Evolutionary conservation across 345 rosid species (phyloP).

Genomic region (Hypericum androsaemum): DNA sequence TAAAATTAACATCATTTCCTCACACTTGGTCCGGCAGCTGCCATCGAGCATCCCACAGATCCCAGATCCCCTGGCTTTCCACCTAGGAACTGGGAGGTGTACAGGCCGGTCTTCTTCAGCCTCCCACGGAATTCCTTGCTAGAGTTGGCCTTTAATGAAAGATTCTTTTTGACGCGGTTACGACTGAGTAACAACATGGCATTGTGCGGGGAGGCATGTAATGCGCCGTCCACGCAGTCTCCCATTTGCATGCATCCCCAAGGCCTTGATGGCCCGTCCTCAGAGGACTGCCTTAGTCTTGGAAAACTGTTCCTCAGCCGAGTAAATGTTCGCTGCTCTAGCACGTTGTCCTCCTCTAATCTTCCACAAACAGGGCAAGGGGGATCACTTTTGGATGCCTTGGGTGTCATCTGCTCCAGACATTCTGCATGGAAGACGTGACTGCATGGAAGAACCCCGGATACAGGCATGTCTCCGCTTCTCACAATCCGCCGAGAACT

Average conservation of each 20-base stretch:
- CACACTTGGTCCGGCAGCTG: constrained; percentile 18
- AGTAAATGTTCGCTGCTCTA: constrained; percentile 19
- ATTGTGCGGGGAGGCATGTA: constrained; percentile 37
- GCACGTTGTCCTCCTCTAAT: constrained; percentile 27
- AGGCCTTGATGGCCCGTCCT: constrained; percentile 47
- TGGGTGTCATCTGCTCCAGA: constrained; percentile 44
- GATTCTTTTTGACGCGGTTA: constrained; percentile 39
- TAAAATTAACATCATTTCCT: neutral
- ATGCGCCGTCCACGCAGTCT: constrained; percentile 52
- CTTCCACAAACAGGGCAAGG: constrained; percentile 42
- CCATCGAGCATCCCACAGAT: constrained; percentile 30
- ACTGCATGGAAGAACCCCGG: constrained; percentile 42
- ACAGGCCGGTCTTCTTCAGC: constrained; percentile 31
- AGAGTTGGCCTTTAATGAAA: constrained; percentile 36
- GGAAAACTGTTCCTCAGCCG: constrained; percentile 28
- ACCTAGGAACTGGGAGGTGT: constrained; percentile 18
- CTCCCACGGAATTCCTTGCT: constrained; percentile 47
- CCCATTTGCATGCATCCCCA: constrained; percentile 59
- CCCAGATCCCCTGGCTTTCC: constrained; percentile 27
- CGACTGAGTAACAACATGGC: constrained; percentile 40
- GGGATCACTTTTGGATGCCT: constrained; percentile 34
- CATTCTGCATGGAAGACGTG: constrained; percentile 53
- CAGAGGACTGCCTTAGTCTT: constrained; percentile 36
- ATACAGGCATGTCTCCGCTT: constrained; percentile 44
- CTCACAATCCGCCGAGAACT: constrained; percentile 39